Evolutionary conservation across 352 stramenopile species (phyloP), one percentile per base, ranked within the genome.

Genomic region (Phytophthora ramorum): DNA sequence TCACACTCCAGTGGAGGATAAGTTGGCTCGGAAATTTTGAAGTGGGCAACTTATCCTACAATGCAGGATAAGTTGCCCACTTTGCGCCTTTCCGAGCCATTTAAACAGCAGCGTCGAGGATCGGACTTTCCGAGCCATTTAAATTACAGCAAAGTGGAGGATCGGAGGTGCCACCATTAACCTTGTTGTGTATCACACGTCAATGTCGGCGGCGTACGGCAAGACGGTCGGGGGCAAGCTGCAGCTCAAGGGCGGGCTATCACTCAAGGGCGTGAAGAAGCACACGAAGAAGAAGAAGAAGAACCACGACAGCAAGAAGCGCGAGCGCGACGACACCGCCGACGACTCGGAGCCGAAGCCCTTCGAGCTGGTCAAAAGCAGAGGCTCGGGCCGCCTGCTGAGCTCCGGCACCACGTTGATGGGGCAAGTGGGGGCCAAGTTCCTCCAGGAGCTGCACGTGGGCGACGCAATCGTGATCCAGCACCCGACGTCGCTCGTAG

Each of bases 341-440:
- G 35, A 0, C 35, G 35, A 13, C 35, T 41, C 35, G 10, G 35
- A 41, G 41, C 50, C 75, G 38, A 63, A 55, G 46, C 63, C 56
- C n/a, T 92, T 91, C 28, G 76, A 96, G 54, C 76, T 97, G 46
- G 85, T 92, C 17, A 92, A 95, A 56, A 44, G 63, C 7, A 84
- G 89, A 14, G 91, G 91, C 10, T 93, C 73, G 8, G 91, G 90
- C 4, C 85, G 91, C 17, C 89, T 97, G 14, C 69, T 95, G 41
- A 95, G 86, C 47, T 95, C 83, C 1, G 91, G 91, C n/a, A 97
- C 88, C 58, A 92, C 88, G 26, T 75, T 97, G 37, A 94, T 95
- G 76, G 90, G 91, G 19, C 83, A 94, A 59, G 53, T 87, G 35
- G 90, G 86, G 55, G 79, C 90, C 38, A 85, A 83, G 40, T 97